A percentile compares a stretch with the other conserved stretches of the same genome.
Conservation (phyloP, 2,329 filamentous ascomycete species). For the Pyricularia grisea region DNA sequence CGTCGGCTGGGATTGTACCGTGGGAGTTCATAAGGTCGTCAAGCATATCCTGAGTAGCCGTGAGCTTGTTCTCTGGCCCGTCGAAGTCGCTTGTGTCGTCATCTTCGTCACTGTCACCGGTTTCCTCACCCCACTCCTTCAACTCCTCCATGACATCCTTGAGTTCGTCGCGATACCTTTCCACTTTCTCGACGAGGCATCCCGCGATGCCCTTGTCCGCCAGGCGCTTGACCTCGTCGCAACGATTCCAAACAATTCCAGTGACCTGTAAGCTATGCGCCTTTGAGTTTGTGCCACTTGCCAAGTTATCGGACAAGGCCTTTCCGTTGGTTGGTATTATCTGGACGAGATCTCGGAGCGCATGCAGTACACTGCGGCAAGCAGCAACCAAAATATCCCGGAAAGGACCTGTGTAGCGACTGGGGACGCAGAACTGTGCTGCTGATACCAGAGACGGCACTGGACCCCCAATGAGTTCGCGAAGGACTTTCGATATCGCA, state of each 20-base stretch:
- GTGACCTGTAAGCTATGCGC: slow-evolving; percentile 52
- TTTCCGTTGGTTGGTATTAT: slow-evolving; percentile 52
- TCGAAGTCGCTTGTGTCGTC: slow-evolving; percentile 30
- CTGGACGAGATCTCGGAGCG: slow-evolving; percentile 50
- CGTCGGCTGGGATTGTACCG: slow-evolving; percentile 51
- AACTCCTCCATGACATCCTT: slow-evolving; percentile 79
- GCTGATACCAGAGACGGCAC: slow-evolving; percentile 67
- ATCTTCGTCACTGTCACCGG: slow-evolving; percentile 49
- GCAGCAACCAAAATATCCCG: slow-evolving; percentile 53
- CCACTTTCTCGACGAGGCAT: slow-evolving; percentile 60
- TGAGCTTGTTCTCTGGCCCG: slow-evolving; percentile 22
- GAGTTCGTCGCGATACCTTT: slow-evolving; percentile 65
- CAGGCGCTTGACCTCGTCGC: slow-evolving; percentile 61
- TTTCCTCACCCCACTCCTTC: slow-evolving; percentile 77
- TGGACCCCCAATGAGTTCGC: slow-evolving; percentile 62
- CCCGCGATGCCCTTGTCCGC: slow-evolving; percentile 59
- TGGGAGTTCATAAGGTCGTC: slow-evolving; percentile 59
- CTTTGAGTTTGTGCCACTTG: slow-evolving; percentile 33
- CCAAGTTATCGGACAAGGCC: slow-evolving; percentile 34
- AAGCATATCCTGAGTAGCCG: slow-evolving; percentile 45
- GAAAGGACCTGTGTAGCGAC: slow-evolving; percentile 53
- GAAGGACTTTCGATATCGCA: slow-evolving; percentile 61
- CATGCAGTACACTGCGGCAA: slow-evolving; percentile 49
- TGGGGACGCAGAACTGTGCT: slow-evolving; percentile 53
- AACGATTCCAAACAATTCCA: slow-evolving; percentile 74